Evolutionary conservation across 164 flowering plant genomes (phyloP).

Genomic region (Umbellularia californica): DNA sequence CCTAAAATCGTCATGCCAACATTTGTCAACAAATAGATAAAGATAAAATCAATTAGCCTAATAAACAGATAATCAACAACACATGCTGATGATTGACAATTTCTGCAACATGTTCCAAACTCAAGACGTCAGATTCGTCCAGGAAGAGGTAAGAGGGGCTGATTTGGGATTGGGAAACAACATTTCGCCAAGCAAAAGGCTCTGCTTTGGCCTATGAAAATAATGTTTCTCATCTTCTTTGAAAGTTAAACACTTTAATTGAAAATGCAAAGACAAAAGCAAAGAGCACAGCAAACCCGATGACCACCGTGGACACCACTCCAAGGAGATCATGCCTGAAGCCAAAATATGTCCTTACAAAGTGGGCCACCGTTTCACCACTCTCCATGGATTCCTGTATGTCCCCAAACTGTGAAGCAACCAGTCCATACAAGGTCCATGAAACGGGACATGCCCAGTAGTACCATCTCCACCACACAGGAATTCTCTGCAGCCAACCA

Average conservation of each 20-base stretch:
- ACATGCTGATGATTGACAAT: no score
- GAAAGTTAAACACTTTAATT: conserved; percentile 42
- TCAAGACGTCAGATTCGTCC: no score
- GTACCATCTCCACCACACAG: conserved; percentile 69
- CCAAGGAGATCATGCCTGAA: conserved; percentile 38
- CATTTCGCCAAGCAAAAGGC: no score
- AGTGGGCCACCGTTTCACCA: conserved; percentile 23
- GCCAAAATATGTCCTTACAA: conserved; percentile 33
- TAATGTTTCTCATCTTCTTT: conserved; percentile 24
- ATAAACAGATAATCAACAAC: no score
- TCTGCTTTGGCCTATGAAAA: no score
- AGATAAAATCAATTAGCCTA: no score
- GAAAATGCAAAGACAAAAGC: conserved; percentile 46
- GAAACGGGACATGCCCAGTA: conserved; percentile 44
- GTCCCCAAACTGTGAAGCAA: conserved; percentile 49
- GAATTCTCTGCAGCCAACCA: conserved; percentile 39
- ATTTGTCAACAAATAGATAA: no score
- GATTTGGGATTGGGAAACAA: no score
- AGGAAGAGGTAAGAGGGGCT: no score
- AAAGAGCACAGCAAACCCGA: conserved; percentile 34
- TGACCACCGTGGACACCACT: conserved; percentile 24
- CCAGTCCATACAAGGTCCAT: conserved; percentile 54
- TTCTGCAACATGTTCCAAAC: no score
- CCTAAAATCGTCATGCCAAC: no score
- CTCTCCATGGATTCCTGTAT: conserved; percentile 14